Evolutionary conservation across 2,329 filamentous ascomycete species (phyloP), one percentile per base, ranked within the genome.

Genomic region (Tolypocladium guangdongense): DNA sequence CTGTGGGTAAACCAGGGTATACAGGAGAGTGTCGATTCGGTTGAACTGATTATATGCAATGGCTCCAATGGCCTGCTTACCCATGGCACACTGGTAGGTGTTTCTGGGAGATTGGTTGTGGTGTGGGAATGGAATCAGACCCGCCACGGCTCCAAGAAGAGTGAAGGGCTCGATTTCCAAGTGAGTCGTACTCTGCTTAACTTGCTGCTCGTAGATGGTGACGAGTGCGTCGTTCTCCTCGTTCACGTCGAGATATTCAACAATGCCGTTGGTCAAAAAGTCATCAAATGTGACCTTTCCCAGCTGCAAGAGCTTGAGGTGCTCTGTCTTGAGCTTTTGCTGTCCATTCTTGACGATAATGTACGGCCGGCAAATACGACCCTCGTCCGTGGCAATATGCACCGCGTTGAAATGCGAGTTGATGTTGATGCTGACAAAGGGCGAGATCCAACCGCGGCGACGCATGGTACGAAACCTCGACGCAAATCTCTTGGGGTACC

Each of bases 51-150:
- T 99, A 66, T 96, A 95, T 18, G 92, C 93, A 66, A 99, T 97
- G 36, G 92, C 91, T 36, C 93, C 93, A 67, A 99, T 97, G 39
- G 93, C 93, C 87, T 99, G 93, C 74, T 99, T 99, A 81, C 93
- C 93, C 93, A 99, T 99, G 72, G 93, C 93, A 73, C 92, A 96
- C 77, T 97, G 92, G 66, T 99, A 99, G 0, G 93, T 99, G 68
- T 99, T 99, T 78, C 93, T 82, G 11, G 93, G 93, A 18, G 95
- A 99, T 69, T 99, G 93, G 71, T 99, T 99, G 76, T 99, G 93
- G 68, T 99, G 93, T 10, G 93, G 93, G 65, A 97, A 99, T 5
- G 93, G 93, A 67, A 99, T 99, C 38, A 99, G 77, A 45, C 93
- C 93, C 39, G 93, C 93, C 30, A 99, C 93, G 48, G 93, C 93